phyloP scores from a whole-genome alignment of 2,329 filamentous ascomycete genomes.

The Aspergillus sojae region DNA sequence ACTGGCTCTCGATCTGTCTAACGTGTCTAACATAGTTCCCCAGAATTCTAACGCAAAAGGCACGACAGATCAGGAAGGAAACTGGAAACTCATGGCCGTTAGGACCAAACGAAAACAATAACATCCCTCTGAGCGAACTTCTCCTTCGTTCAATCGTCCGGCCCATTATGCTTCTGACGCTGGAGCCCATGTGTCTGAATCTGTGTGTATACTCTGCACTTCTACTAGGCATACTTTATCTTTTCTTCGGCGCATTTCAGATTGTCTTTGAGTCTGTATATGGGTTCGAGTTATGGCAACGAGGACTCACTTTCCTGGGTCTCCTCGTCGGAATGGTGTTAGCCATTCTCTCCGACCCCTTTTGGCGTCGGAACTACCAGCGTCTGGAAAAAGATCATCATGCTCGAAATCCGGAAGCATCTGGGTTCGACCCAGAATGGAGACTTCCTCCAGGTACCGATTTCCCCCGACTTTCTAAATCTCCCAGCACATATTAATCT shows the following conservation, averaged over 20 bases:
- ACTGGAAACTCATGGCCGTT: constrained; percentile 76
- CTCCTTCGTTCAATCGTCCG: constrained; percentile 62
- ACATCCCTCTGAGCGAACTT: constrained; percentile 67
- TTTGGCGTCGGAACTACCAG: constrained; percentile 51
- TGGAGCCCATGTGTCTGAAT: constrained; percentile 83
- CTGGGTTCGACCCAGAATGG: constrained; percentile 78
- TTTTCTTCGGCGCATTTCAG: constrained; percentile 88
- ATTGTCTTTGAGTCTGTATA: constrained; percentile 76
- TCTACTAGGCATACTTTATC: constrained; percentile 80
- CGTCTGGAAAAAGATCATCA: constrained; percentile 45
- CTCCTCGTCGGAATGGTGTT: constrained; percentile 51
- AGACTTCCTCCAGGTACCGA: constrained; percentile 68
- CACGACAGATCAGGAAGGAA: constrained; percentile 66
- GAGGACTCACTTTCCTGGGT: constrained; percentile 72
- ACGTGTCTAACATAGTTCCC: constrained; percentile 19
- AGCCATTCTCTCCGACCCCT: constrained; percentile 47
- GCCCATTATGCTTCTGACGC: constrained; percentile 75
- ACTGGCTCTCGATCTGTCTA: constrained; percentile 43
- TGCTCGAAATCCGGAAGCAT: constrained; percentile 31
- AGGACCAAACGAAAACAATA: constrained; percentile 73
- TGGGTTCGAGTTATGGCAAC: constrained; percentile 76
- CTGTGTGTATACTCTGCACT: constrained; percentile 83
- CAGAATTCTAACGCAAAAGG: constrained; percentile 70
- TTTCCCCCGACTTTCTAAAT: not conserved
- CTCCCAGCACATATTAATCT: not conserved